Base-by-base conservation (phyloP, 345 rosid species). In the Hypericum androsaemum region DNA sequence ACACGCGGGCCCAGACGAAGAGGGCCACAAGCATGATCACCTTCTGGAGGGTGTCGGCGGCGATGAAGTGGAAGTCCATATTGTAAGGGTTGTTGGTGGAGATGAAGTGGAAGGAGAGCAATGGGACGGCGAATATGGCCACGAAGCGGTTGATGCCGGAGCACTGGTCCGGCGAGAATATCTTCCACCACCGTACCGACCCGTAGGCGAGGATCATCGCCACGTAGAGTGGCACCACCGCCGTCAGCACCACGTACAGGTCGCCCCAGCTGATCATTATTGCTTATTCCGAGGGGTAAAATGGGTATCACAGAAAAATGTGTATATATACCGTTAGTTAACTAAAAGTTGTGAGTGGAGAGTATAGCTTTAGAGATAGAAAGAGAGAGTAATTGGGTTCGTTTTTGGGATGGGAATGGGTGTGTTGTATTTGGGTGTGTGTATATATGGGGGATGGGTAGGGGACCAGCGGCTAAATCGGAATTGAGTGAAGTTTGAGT, bases 121-220 rank as follows among this genome's bases (percentile, higher is more conserved):
- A 14, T 7, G 54, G 54, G 8, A 51, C 54, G 15, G 54, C 54
- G 41, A 51, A 51, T 7, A 51, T 51, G 5, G 54, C 54, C 8
- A 51, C 54, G 54, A 51, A 51, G 1, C 54, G 40, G 54, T 51
- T 51, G 54, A 51, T 51, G 15, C 54, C 54, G 16, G 54, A 51
- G 54, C 54, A 51, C 12, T 51, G 54, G 41, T 51, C 54, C 39
- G 54, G 54, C 9, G 41, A 9, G 54, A 51, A 51, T 12, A 51
- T 51, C 17, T 51, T 51, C 54, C 54, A 51, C 54, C 54, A 51
- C 41, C 54, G 40, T 40, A 51, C 54, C 5, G 54, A 51, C 40
- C 54, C 54, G 41, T 51, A 51, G 41, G 54, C 54, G 15, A 51
- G 41, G 41, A 51, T 51, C 54, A 51, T 51, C 13, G 54, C 54